These are phyloP conservation scores for Aspergillus quadricinctus DNA, from an alignment of 2,329 filamentous ascomycete species.

Conservation along the genomic window DNA sequence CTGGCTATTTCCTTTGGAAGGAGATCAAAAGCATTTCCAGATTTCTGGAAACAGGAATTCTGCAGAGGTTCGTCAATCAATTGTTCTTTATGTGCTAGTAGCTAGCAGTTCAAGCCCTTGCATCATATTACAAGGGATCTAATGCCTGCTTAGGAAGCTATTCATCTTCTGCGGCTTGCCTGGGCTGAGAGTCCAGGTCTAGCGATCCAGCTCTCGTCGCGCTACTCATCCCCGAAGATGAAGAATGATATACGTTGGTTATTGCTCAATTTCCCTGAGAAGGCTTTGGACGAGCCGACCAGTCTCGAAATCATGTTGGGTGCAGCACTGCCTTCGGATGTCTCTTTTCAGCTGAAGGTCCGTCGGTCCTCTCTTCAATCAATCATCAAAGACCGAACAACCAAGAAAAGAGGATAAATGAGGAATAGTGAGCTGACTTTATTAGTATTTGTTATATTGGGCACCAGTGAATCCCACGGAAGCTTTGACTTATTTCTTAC, in stretches of 20 bases:
- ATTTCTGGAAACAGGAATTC: slow-evolving; percentile 40
- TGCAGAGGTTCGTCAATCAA: slow-evolving; percentile 31
- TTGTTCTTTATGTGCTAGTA: background rate
- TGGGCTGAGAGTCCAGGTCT: slow-evolving; percentile 83
- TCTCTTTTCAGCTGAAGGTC: slow-evolving; percentile 81
- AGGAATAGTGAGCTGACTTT: slow-evolving; percentile 1
- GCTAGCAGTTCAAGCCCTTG: background rate
- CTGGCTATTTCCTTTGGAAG: slow-evolving; percentile 79
- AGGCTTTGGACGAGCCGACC: slow-evolving; percentile 74
- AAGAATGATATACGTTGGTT: slow-evolving; percentile 73
- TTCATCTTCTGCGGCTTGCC: slow-evolving; percentile 69
- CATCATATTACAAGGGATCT: slow-evolving; percentile 1
- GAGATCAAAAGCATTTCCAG: slow-evolving; percentile 53
- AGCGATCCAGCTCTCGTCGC: slow-evolving; percentile 75
- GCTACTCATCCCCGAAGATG: slow-evolving; percentile 73
- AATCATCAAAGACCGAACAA: background rate
- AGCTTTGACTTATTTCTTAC: slow-evolving; percentile 88
- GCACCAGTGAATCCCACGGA: slow-evolving; percentile 86
- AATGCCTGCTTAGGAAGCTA: slow-evolving; percentile 46
- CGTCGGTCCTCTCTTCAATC: slow-evolving; percentile 1
- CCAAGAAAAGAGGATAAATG: background rate
- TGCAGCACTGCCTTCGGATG: slow-evolving; percentile 68
- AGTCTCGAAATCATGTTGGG: slow-evolving; percentile 80
- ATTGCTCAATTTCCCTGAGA: slow-evolving; percentile 77
- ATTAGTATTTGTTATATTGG: slow-evolving; percentile 86